These are phyloP conservation scores for Phytophthora tubulina DNA, from an alignment of 352 stramenopile species.

Conservation along the genomic window DNA sequence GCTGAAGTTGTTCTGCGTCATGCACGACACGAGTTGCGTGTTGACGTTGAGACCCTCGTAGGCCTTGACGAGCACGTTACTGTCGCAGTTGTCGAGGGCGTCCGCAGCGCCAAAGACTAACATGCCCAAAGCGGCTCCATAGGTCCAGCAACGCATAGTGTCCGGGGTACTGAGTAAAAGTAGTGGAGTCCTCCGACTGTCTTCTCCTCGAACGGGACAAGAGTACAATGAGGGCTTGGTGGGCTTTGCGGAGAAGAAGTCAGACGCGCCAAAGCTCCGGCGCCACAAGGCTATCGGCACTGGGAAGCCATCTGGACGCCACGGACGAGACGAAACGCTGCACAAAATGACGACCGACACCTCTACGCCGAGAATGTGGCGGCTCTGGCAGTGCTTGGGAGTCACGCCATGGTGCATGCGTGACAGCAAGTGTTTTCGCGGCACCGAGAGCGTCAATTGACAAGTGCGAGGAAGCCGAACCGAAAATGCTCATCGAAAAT, in stretches of 20 bases:
- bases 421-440: slow-evolving; percentile 31
- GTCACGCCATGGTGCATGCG: slow-evolving; percentile 13
- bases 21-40: slow-evolving; percentile 55
- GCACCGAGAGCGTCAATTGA: slow-evolving; percentile 14
- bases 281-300: slow-evolving; percentile 24
- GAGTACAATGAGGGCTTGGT: slow-evolving; percentile 44
- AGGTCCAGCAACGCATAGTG: slow-evolving; percentile 33
- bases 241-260: slow-evolving; percentile 13
- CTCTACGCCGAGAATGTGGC: slow-evolving; percentile 29
- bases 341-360: slow-evolving; percentile 28
- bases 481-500: slow-evolving; percentile 14
- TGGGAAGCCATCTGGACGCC: slow-evolving; percentile 33
- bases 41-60: slow-evolving; percentile 65
- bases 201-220: slow-evolving; percentile 44
- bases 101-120: slow-evolving; percentile 26
- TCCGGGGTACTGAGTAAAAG: not conserved
- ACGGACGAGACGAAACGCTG: slow-evolving; percentile 21
- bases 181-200: slow-evolving; percentile 26
- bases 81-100: slow-evolving; percentile 49
- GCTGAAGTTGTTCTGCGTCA: slow-evolving; percentile 61
- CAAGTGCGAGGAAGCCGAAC: slow-evolving; percentile 7
- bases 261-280: slow-evolving; percentile 13
- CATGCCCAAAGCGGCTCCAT: slow-evolving; percentile 26
- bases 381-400: slow-evolving; percentile 2
- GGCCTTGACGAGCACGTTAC: slow-evolving; percentile 55